Evolutionary conservation across 306 rosid species (phyloP).

Genomic region (Carpinus viminea): DNA sequence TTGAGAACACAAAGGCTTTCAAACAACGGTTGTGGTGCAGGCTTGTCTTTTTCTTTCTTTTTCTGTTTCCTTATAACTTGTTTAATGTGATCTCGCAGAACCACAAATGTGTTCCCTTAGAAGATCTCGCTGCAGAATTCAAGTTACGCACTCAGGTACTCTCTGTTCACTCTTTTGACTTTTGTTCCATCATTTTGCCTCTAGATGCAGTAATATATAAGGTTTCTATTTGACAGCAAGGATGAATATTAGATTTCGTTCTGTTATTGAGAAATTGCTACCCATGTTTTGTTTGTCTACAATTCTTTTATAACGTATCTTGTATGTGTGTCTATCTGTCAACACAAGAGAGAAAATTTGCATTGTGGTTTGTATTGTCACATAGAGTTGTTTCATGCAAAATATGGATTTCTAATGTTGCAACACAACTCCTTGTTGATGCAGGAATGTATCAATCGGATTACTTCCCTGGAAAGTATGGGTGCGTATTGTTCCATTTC

Average conservation of each 20-base stretch:
- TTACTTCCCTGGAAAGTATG: conserved; percentile 71
- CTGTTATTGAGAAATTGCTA: background rate
- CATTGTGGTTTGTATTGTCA: conserved; percentile 18
- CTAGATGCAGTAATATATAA: background rate
- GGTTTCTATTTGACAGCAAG: background rate
- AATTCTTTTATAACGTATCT: background rate
- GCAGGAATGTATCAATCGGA: conserved; percentile 98
- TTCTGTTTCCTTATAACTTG: background rate
- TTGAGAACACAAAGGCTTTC: background rate
- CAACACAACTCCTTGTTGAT: conserved; percentile 22
- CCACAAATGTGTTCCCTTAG: conserved; percentile 88
- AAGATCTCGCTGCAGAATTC: conserved; percentile 96
- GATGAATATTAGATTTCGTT: background rate
- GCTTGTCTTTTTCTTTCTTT: conserved; percentile 13
- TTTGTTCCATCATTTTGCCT: background rate
- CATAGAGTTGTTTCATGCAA: background rate
- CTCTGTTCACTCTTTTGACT: background rate
- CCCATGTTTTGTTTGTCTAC: background rate
- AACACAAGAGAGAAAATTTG: conserved; percentile 1
- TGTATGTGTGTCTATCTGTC: conserved; percentile 10
- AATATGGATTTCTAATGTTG: conserved; percentile 20
- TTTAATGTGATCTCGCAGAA: conserved; percentile 53
- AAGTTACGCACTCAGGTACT: conserved; percentile 89
- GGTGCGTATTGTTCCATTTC: conserved; percentile 48
- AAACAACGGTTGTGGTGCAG: background rate